Base-by-base conservation (phyloP, 1,284 basidiomycete species). In the Somion occarium region DNA sequence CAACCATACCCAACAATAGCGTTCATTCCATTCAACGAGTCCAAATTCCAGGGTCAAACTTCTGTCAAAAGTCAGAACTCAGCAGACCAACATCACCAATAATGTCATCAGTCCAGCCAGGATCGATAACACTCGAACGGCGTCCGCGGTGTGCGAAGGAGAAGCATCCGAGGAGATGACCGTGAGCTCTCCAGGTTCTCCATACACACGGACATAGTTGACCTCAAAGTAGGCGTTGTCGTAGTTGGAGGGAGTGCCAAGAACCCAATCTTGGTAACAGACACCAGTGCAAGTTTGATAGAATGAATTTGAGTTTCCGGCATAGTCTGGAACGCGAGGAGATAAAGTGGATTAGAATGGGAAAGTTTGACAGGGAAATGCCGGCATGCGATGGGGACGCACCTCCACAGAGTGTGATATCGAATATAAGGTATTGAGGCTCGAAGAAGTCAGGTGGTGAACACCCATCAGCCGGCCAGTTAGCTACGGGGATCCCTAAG, bases 201-300 rank as follows among this genome's bases (percentile, higher is more conserved):
- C 75, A 63, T 78, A 84, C 41, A 84, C 74, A 43, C 76, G 73
- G 48, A 86, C 73, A 49, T 73, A 80, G 22, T 77, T 74, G 55
- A 92, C 75, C 63, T 91, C 88, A 61, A 90, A 92, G 69, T 85
- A 91, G 1, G 88, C 88, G 48, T 78, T 78, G 62, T 79, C 74
- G 69, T 85, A 91, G 57, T 73, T 75, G 22, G 78, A 77, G 30
- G 85, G 78, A 51, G 80, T 65, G 27, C 85, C 83, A 58, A 88
- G 72, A 44, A 91, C 89, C 53, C 79, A 89, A 66, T 88, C 81
- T n/a, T 77, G 73, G 69, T 91, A 89, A 66, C 86, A 88, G 7
- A 68, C 65, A 20, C 83, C 82, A 1, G 71, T 58, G 67, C 89
- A 91, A 0, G 87, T 90, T 61, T 81, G 64, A 12, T 73, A 67